Conservation (phyloP, 116 monocot species). For the Papilionanthe hybrid region DNA sequence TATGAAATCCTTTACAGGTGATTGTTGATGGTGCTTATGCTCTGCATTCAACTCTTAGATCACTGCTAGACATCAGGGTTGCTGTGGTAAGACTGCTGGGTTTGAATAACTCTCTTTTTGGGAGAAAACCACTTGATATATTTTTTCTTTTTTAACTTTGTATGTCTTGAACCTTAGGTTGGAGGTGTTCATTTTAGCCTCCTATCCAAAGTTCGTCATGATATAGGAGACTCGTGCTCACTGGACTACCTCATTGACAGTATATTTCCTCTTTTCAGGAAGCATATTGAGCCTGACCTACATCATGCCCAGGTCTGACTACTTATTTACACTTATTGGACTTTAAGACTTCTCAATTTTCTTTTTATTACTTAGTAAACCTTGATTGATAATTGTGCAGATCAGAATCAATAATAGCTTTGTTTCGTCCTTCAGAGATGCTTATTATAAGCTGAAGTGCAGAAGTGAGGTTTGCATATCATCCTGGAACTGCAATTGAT, state of each 20-base stretch:
- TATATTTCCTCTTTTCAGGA: slow-evolving; percentile 96
- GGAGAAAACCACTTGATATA: not conserved
- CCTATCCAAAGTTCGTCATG: slow-evolving; percentile 93
- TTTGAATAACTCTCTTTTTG: not conserved
- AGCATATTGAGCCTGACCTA: slow-evolving; percentile 94
- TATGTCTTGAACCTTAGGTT: slow-evolving; percentile 45
- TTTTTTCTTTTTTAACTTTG: slow-evolving; percentile 3
- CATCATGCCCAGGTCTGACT: slow-evolving; percentile 93
- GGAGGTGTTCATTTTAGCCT: slow-evolving; percentile 99
- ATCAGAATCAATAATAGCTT: slow-evolving; percentile 99
- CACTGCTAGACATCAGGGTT: slow-evolving; percentile 90
- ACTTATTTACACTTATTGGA: slow-evolving; percentile 1
- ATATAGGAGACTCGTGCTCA: slow-evolving; percentile 96
- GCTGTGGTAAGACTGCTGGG: slow-evolving; percentile 67
- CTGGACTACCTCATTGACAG: slow-evolving; percentile 96
- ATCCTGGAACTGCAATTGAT: not conserved
- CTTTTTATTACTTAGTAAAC: slow-evolving; percentile 6
- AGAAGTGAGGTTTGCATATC: slow-evolving; percentile 67
- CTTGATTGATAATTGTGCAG: slow-evolving; percentile 31
- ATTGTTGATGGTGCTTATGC: slow-evolving; percentile 99
- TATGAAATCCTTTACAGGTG: slow-evolving; percentile 42
- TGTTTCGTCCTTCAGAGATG: slow-evolving; percentile 93
- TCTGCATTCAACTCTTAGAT: slow-evolving; percentile 77
- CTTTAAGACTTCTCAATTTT: not conserved
- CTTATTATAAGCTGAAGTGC: slow-evolving; percentile 97